Base-by-base conservation (phyloP, 208 protist genomes). In the Dictyostelium gargantuum region DNA sequence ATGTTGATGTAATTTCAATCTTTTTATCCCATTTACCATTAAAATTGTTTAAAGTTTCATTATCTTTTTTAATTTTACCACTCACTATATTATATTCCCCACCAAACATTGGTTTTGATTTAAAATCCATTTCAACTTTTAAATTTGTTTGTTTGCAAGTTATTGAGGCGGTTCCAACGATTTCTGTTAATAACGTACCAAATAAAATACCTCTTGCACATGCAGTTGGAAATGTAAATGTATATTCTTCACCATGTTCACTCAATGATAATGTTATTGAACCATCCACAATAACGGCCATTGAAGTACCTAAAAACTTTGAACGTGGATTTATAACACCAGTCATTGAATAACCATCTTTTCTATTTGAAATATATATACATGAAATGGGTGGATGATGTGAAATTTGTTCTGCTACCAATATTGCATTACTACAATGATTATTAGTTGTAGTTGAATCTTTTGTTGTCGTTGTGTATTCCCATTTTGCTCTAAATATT, bases 361-460 rank as follows among this genome's bases (percentile, higher is more conserved):
- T 58, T 42, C 94, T 46, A 94, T 97, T 97, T 46, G 92, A 94
- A 21, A 93, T 86, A 91, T 97, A 96, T 63, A 98, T 96, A 11
- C 96, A 97, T 38, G 92, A 95, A 17, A 98, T 85, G n/a, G 97
- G 97, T 42, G 97, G 97, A 80, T 98, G 97, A 91, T 98, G 97
- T 40, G 95, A 97, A 32, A 98, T 97, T 94, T 98, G 81, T 40
- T 86, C 81, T 29, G 81, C 35, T 35, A 86, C 50, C 9, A 86
- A 29, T 40, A 56, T 11, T 5, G 46, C 4, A 44, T 74, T 42
- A 74, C 68, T 74, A 70, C 40, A n/a, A n/a, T n/a, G n/a, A n/a
- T n/a, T n/a, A n/a, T n/a, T n/a, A n/a, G n/a, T n/a, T n/a, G n/a
- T n/a, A n/a, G n/a, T n/a, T n/a, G n/a, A n/a, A n/a, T n/a, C n/a